phyloP scores from a whole-genome alignment of 192 early-diverging fungal genomes.

The Coemansia javaensis region DNA sequence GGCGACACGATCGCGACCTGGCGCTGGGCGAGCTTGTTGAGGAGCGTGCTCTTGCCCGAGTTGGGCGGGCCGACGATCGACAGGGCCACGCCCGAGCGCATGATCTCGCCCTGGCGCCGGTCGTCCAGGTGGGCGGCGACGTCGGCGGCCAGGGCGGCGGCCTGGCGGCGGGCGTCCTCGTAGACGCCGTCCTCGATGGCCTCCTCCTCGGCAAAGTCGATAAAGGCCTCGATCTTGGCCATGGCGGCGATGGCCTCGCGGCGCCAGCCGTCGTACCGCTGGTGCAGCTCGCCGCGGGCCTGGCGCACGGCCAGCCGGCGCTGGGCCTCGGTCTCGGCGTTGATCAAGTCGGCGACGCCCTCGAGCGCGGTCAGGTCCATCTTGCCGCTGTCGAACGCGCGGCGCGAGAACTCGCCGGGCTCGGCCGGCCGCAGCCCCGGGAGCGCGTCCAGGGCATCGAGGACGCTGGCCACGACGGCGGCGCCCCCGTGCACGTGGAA shows the following conservation, averaged over 20 bases:
- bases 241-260: conserved; percentile 53
- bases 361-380: conserved; percentile 68
- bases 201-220: conserved; percentile 80
- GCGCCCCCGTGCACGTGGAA: conserved; percentile 72
- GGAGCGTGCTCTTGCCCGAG: conserved; percentile 70
- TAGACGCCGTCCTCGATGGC: conserved; percentile 67
- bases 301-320: conserved; percentile 62
- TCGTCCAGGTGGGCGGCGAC: conserved; percentile 57
- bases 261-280: conserved; percentile 63
- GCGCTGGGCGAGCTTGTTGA: conserved; percentile 64
- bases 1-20: conserved; percentile 73
- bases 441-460: conserved; percentile 51
- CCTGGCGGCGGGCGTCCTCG: conserved; percentile 3
- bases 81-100: conserved; percentile 65
- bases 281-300: conserved; percentile 61
- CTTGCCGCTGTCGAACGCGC: conserved; percentile 71
- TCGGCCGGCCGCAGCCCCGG: conserved; percentile 60
- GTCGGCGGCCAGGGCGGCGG: not conserved
- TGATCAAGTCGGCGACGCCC: conserved; percentile 68
- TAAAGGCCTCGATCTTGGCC: conserved; percentile 63
- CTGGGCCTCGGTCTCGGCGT: conserved; percentile 77
- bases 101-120: conserved; percentile 63
- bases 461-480: conserved; percentile 58
- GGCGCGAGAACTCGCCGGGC: conserved; percentile 68
- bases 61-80: conserved; percentile 74